These are phyloP conservation scores for Solanum paucissectum DNA, from an alignment of 257 asterid species.

Conservation along the genomic window DNA sequence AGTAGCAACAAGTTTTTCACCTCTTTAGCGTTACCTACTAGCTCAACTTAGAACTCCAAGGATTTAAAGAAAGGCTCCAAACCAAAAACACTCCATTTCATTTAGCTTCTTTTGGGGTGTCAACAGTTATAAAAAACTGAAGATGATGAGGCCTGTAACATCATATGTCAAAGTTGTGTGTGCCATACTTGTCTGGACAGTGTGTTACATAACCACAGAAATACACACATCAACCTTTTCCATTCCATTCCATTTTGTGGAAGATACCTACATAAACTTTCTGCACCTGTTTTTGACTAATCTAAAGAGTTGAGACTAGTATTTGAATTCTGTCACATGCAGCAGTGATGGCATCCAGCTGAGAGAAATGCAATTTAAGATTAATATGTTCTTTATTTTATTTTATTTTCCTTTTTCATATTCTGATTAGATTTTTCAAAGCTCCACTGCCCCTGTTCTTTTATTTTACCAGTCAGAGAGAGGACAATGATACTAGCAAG, in stretches of 20 bases:
- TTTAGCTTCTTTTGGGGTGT: not conserved
- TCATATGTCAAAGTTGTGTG: not conserved
- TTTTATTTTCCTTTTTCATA: not conserved
- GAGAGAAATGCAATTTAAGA: not conserved
- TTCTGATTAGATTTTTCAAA: not conserved
- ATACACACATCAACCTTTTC: not conserved
- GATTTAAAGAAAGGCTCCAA: not conserved
- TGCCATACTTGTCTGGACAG: not conserved
- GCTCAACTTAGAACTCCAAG: not conserved
- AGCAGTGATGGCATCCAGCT: not conserved
- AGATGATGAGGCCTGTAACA: not conserved
- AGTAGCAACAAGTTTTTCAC: not conserved
- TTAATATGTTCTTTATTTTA: not conserved
- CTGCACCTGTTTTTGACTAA: not conserved
- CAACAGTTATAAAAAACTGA: not conserved
- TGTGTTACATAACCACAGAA: not conserved
- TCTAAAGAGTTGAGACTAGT: not conserved
- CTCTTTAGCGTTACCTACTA: not conserved
- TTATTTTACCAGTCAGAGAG: not conserved
- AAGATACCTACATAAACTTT: not conserved
- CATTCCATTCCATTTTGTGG: not conserved
- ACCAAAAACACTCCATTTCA: not conserved
- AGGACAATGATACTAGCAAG: not conserved
- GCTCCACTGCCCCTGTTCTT: not conserved
- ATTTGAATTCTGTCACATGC: not conserved